A percentile compares a stretch with the other conserved stretches of the same genome.
Evolutionary conservation across 78 protist species (phyloP).

Genomic region (Abeoforma whisleri): DNA sequence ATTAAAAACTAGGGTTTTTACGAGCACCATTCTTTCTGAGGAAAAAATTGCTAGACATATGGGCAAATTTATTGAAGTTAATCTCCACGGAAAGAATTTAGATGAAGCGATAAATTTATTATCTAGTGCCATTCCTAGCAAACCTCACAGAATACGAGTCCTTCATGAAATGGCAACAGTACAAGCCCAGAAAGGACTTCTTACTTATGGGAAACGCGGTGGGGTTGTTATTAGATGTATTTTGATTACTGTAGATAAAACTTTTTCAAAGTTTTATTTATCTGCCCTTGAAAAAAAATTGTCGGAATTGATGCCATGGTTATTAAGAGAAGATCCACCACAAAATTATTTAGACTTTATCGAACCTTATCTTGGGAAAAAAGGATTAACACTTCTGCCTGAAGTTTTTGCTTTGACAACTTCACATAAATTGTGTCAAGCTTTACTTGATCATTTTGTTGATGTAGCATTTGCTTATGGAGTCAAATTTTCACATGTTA

Average conservation of each 20-base stretch:
- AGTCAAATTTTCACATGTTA: not conserved
- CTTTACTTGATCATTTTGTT: not conserved
- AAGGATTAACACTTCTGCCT: not conserved
- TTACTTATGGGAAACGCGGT: not conserved
- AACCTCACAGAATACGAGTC: not conserved
- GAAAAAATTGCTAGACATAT: not conserved
- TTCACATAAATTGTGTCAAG: not conserved
- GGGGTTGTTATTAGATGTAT: not conserved
- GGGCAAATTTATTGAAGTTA: not conserved
- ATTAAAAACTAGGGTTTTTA: not conserved
- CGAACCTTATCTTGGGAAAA: not conserved
- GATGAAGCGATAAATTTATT: not conserved
- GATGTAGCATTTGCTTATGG: not conserved
- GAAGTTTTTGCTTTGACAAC: not conserved
- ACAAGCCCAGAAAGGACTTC: not conserved
- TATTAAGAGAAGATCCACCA: not conserved
- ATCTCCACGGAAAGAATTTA: not conserved
- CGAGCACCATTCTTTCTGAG: not conserved
- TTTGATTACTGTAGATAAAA: not conserved
- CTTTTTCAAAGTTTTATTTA: not conserved
- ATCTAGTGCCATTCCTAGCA: not conserved
- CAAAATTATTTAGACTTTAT: no score
- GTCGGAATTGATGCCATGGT: not conserved
- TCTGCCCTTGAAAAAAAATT: not conserved
- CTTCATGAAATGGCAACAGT: not conserved